Conservation (phyloP, 2,329 filamentous ascomycete species). For the Colletotrichum costaricense region DNA sequence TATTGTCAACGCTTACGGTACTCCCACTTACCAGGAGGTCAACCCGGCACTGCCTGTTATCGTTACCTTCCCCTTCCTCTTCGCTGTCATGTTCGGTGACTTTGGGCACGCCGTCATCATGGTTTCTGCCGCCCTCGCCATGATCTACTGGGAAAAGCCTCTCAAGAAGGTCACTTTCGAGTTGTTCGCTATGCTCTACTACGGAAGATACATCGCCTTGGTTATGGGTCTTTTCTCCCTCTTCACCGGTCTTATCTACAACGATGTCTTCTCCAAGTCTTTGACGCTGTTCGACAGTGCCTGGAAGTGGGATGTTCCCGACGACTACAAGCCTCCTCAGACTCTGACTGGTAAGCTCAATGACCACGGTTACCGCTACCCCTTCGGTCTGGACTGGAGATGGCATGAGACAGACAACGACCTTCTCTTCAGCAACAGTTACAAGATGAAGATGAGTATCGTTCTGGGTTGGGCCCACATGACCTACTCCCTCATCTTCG, state of each 20-base stretch:
- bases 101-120: slow-evolving; percentile 94
- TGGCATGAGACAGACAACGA: slow-evolving; percentile 98
- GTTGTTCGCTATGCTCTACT: slow-evolving; percentile 98
- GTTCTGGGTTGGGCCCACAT: slow-evolving; percentile 97
- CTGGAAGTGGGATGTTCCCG: slow-evolving; percentile 82
- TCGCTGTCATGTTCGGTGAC: slow-evolving; percentile 99
- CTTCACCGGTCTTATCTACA: slow-evolving; percentile 97
- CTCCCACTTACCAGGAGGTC: slow-evolving; percentile 95
- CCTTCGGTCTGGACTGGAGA: slow-evolving; percentile 94
- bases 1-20: slow-evolving; percentile 98
- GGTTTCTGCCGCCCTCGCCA: slow-evolving; percentile 82
- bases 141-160: slow-evolving; percentile 97
- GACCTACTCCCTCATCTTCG: slow-evolving; percentile 96
- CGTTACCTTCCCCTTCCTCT: slow-evolving; percentile 98
- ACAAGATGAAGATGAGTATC: slow-evolving; percentile 99
- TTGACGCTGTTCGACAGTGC: slow-evolving; percentile 89
- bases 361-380: slow-evolving; percentile 82
- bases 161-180: slow-evolving; percentile 94
- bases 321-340: slow-evolving; percentile 72
- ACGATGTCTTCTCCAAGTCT: slow-evolving; percentile 95
- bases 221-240: slow-evolving; percentile 98
- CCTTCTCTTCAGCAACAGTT: slow-evolving; percentile 95
- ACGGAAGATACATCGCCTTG: slow-evolving; percentile 97
- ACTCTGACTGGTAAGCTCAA: slow-evolving; percentile 76
- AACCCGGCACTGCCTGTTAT: slow-evolving; percentile 96